These are phyloP conservation scores for Rhynchospora tenuis DNA, from an alignment of 176 grass and related monocot genomes.

Conservation along the genomic window DNA sequence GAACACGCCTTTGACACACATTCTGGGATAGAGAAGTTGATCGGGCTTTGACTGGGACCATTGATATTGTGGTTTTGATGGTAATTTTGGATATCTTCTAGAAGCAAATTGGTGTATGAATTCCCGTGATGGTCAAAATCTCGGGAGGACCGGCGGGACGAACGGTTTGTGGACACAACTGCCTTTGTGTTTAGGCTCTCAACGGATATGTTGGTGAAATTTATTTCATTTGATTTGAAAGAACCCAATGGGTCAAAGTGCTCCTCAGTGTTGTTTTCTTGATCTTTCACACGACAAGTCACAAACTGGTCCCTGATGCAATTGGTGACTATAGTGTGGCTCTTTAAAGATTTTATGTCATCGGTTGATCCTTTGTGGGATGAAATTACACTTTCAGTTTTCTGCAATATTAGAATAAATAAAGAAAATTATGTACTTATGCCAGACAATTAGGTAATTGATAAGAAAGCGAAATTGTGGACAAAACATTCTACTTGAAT, in stretches of 20 bases:
- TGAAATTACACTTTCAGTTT: conserved; percentile 16
- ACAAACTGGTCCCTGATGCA: conserved; percentile 29
- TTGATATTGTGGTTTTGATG: conserved; percentile 54
- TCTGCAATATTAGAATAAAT: conserved; percentile 8
- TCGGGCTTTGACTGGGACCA: background rate
- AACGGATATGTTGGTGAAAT: conserved; percentile 37
- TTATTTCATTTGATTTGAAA: conserved; percentile 18
- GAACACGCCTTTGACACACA: conserved; percentile 95
- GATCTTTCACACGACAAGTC: conserved; percentile 16
- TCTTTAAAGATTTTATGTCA: background rate
- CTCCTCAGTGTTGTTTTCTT: conserved; percentile 8
- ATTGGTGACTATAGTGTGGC: conserved; percentile 12
- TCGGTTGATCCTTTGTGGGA: conserved; percentile 16
- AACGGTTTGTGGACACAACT: conserved; percentile 33
- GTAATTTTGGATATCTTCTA: conserved; percentile 90
- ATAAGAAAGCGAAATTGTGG: background rate
- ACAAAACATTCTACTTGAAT: background rate
- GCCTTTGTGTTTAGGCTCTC: conserved; percentile 38
- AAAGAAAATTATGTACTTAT: background rate
- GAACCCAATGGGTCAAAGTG: conserved; percentile 12
- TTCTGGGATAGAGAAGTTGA: conserved; percentile 64
- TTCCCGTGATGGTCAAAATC: conserved; percentile 69
- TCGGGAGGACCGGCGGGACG: conserved; percentile 57
- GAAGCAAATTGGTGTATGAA: conserved; percentile 63
- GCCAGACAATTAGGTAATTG: background rate